Percentiles rank a stretch among this genome's conserved stretches.
phyloP scores from a whole-genome alignment of 306 rosid genomes.

The Prunus davidiana region DNA sequence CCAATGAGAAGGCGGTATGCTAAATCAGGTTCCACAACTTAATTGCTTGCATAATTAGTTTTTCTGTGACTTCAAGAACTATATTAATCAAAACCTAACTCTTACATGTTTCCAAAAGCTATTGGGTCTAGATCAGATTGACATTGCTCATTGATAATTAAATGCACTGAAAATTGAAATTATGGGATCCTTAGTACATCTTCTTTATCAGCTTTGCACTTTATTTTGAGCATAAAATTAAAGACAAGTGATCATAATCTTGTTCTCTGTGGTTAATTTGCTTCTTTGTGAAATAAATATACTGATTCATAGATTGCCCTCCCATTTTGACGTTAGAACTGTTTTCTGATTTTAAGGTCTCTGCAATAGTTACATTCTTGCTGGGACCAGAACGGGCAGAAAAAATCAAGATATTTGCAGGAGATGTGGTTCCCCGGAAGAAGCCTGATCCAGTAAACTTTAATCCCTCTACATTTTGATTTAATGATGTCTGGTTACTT shows the following conservation, averaged over 20 bases:
- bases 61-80: neutral
- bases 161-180: conserved; percentile 1
- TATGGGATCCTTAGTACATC: neutral
- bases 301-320: conserved; percentile 12
- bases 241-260: neutral
- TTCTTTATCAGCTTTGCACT: conserved; percentile 4
- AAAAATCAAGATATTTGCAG: conserved; percentile 89
- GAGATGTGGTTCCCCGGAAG: conserved; percentile 96
- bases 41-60: conserved; percentile 22
- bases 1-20: conserved; percentile 99
- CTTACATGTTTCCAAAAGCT: conserved; percentile 6
- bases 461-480: conserved; percentile 18
- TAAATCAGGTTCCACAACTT: conserved; percentile 39
- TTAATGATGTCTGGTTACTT: neutral
- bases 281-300: conserved; percentile 6
- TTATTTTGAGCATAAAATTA: neutral
- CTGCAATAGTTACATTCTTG: conserved; percentile 89
- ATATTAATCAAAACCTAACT: conserved; percentile 2
- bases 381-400: conserved; percentile 88
- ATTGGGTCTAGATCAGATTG: neutral
- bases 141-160: neutral
- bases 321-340: conserved; percentile 16
- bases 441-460: conserved; percentile 93
- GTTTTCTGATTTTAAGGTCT: conserved; percentile 57
- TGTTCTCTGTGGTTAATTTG: conserved; percentile 9